Base-by-base conservation (phyloP, 768 basidiomycete species). In the Hygrocybe punicea region DNA sequence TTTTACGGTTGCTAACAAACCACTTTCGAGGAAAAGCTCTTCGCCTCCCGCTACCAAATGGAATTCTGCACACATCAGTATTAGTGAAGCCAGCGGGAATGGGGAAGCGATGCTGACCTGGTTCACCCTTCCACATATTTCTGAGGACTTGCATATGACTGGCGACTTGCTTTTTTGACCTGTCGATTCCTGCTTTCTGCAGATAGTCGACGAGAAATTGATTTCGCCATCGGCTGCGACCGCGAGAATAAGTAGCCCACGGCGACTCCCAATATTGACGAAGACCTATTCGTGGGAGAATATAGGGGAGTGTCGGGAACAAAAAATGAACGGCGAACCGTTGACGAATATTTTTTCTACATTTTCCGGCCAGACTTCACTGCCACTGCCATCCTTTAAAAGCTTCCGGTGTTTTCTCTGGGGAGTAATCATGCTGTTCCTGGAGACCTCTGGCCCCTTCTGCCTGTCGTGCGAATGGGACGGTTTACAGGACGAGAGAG, bases 161-260 rank as follows among this genome's bases (percentile, higher is more conserved):
- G n/a, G 90, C 90, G 61, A 92, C 90, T 70, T 92, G 90, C 70
- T 92, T 91, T 78, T 91, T 91, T 45, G 87, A 80, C 40, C 90
- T 84, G 24, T 79, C 78, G 67, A 92, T 81, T 55, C 85, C 86
- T 36, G 78, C 74, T 61, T 83, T 84, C 55, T 84, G 78, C 58
- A 92, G 82, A 65, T 88, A 86, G 61, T 91, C 88, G 67, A 91
- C 89, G 60, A 92, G 82, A 68, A 86, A 92, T 72, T 91, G 89
- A 73, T 91, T 91, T 51, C 89, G 82, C 87, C 87, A 89, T 56
- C 88, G 76, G 62, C 84, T 86, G 63, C 89, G 84, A 33, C 89
- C 89, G 19, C 87, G 84, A 21, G 79, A 78, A 68, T 86, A 89
- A 39, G 84, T 86, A 0, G 89, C 89, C 81, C 86, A 89, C 1